Conservation (phyloP, 495 filamentous ascomycete genomes). For the Neurospora sp. region DNA sequence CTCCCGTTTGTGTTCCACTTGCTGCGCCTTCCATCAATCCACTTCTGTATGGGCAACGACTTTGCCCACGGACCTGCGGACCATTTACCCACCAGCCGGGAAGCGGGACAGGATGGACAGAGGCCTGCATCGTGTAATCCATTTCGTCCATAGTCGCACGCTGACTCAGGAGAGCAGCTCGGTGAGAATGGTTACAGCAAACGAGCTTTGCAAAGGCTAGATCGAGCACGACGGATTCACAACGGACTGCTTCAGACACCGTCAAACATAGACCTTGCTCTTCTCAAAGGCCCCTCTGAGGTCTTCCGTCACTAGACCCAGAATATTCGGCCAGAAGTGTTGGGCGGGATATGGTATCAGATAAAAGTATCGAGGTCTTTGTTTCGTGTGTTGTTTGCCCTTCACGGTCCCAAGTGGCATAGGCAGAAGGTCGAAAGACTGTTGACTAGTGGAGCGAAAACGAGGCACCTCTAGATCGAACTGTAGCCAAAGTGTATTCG, state of each 20-base stretch:
- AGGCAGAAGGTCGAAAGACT: background rate
- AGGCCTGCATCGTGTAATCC: conserved; percentile 4
- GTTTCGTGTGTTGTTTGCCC: background rate
- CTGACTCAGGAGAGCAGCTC: background rate
- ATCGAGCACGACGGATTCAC: background rate
- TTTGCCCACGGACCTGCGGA: background rate
- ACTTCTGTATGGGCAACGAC: background rate
- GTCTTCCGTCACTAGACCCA: background rate
- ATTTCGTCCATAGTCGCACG: conserved; percentile 3
- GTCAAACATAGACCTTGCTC: background rate
- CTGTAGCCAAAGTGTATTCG: background rate
- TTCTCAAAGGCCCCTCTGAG: background rate
- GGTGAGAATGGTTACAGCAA: background rate
- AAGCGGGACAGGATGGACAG: background rate
- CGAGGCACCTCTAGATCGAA: background rate
- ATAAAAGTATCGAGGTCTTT: background rate
- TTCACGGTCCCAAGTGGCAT: background rate
- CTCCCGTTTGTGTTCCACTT: background rate
- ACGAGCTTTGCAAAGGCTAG: background rate
- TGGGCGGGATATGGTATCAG: background rate
- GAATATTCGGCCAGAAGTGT: background rate
- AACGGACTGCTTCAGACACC: background rate
- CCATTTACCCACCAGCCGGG: background rate
- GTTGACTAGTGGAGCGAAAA: background rate
- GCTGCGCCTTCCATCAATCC: background rate